These are phyloP conservation scores for Marchantia polymorpha DNA, from an alignment of 225 moss, liverwort and hornwort species.

Conservation along the genomic window DNA sequence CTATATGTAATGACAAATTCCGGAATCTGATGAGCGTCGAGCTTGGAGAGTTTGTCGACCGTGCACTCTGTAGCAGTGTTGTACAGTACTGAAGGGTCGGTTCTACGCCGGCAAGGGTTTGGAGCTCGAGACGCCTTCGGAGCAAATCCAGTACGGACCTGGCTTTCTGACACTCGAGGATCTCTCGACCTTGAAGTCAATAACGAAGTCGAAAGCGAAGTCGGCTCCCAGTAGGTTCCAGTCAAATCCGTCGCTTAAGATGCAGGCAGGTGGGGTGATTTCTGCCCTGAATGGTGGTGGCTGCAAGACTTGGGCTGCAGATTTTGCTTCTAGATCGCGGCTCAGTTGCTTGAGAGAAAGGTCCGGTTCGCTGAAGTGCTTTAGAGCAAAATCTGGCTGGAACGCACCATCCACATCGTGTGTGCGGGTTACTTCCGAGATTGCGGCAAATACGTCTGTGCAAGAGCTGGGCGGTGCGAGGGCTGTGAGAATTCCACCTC, in stretches of 20 bases:
- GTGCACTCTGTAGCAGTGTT: too few species aligned
- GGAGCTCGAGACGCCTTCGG: too few species aligned
- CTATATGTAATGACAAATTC: too few species aligned
- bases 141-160: too few species aligned
- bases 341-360: background rate
- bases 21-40: too few species aligned
- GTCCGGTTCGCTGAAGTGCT: background rate
- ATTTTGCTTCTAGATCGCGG: background rate
- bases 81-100: too few species aligned
- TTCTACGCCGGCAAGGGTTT: too few species aligned
- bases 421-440: background rate
- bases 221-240: background rate
- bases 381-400: background rate
- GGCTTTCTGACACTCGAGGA: too few species aligned
- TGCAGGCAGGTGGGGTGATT: constrained; percentile 13
- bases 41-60: too few species aligned
- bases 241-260: background rate
- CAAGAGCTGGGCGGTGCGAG: background rate
- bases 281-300: background rate
- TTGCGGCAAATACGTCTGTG: background rate
- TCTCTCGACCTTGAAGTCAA: background rate
- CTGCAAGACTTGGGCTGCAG: background rate
- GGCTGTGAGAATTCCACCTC: constrained; percentile 50
- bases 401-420: background rate
- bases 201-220: background rate